A percentile compares a stretch with the other conserved stretches of the same genome.
phyloP scores from a whole-genome alignment of 2,329 filamentous ascomycete species.

The Periconia digitata region DNA sequence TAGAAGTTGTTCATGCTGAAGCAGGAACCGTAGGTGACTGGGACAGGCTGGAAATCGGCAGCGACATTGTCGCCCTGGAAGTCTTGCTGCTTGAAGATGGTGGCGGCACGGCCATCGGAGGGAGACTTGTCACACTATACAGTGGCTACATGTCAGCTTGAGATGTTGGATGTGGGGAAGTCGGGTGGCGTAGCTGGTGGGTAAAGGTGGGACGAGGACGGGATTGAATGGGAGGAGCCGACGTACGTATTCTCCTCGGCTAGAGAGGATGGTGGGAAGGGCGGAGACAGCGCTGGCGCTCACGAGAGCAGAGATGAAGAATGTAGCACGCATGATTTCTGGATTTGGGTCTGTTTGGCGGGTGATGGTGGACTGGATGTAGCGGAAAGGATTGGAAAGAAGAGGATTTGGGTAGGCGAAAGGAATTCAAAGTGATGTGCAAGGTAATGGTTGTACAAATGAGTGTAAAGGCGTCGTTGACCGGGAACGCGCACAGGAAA shows the following conservation, averaged over 20 bases:
- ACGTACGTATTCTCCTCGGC: neutral
- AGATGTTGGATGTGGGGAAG: neutral
- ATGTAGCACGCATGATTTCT: constrained; percentile 15
- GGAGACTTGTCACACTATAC: constrained; percentile 1
- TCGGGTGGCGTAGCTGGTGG: neutral
- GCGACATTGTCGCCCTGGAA: constrained; percentile 4
- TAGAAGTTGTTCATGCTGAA: constrained; percentile 20
- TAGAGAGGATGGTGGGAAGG: neutral
- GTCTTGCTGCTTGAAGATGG: constrained; percentile 17
- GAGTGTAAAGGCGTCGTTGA: constrained; percentile 1
- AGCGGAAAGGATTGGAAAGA: too few relatives aligned
- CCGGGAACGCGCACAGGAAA: neutral
- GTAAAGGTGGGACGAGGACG: neutral
- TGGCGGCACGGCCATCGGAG: constrained; percentile 9
- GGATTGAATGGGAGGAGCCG: neutral
- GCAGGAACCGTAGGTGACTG: constrained; percentile 13
- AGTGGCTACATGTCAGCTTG: neutral
- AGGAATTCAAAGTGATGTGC: neutral
- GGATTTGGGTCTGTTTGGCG: neutral
- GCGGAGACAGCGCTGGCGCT: constrained; percentile 11
- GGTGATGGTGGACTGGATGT: too few relatives aligned
- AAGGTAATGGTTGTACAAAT: neutral
- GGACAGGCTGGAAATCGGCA: constrained; percentile 11
- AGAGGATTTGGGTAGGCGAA: too few relatives aligned
- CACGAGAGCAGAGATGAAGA: constrained; percentile 12